A percentile compares a stretch with the other conserved stretches of the same genome.
phyloP scores from a whole-genome alignment of 257 asterid species.

The Ilex asprella region DNA sequence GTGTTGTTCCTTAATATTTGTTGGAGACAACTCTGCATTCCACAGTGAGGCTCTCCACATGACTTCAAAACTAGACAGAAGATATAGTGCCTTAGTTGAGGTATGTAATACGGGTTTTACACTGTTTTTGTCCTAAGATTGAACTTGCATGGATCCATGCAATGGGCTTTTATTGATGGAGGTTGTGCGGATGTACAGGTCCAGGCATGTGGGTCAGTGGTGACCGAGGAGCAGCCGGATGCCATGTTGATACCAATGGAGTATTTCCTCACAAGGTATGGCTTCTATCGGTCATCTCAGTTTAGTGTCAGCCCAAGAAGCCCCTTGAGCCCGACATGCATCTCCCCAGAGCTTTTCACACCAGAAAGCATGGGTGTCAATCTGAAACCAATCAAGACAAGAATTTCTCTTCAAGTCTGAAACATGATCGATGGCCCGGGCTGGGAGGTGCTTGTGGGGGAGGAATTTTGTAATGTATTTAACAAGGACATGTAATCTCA shows the following conservation, averaged over 20 bases:
- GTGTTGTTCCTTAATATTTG: constrained; percentile 51
- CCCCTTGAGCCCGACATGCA: constrained; percentile 60
- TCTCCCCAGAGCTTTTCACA: constrained; percentile 61
- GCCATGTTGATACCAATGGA: constrained; percentile 62
- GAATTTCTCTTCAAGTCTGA: constrained; percentile 20
- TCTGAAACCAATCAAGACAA: constrained; percentile 58
- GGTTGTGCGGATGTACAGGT: constrained; percentile 27
- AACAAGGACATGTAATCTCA: no score
- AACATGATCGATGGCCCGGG: neutral
- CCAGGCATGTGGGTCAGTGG: constrained; percentile 62
- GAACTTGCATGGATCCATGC: neutral
- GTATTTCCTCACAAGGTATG: constrained; percentile 57
- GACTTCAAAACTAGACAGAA: constrained; percentile 58
- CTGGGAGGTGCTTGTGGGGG: neutral
- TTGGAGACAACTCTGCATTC: constrained; percentile 56
- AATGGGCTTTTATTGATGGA: neutral
- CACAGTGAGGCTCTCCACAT: constrained; percentile 56
- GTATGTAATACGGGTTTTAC: constrained; percentile 16
- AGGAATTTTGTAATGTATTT: no score
- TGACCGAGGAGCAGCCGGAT: constrained; percentile 65
- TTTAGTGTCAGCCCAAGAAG: constrained; percentile 57
- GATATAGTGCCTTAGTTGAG: constrained; percentile 63
- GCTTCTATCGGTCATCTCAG: constrained; percentile 46
- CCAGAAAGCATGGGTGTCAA: constrained; percentile 79
- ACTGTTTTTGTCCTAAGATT: neutral